Evolutionary conservation across 805 yeast species (phyloP).

Genomic region (Cyberlindnera veronae): DNA sequence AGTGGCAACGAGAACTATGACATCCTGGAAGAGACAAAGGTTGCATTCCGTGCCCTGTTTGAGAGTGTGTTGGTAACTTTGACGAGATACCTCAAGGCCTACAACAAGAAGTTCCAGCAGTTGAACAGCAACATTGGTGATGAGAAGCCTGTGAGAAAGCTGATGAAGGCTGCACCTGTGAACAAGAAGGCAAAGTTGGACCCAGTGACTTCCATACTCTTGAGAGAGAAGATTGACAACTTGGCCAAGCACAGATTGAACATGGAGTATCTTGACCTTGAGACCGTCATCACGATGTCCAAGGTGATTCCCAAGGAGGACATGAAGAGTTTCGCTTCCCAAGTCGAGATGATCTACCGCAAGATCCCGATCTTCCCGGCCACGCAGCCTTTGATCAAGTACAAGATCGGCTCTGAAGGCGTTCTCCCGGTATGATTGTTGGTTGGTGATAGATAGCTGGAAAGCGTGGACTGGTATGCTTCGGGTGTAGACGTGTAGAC

Average conservation of each 20-base stretch:
- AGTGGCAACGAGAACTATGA: conserved; percentile 9
- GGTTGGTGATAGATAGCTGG: too few species aligned
- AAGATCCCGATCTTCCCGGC: conserved; percentile 6
- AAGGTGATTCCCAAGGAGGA: conserved; percentile 4
- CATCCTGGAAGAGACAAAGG: conserved; percentile 2
- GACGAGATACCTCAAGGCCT: conserved; percentile 1
- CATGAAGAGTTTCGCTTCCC: neutral
- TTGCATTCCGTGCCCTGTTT: neutral
- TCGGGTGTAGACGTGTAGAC: too few species aligned
- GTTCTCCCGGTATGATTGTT: too few species aligned
- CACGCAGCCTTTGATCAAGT: neutral
- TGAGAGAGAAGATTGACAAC: conserved; percentile 3
- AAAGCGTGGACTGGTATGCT: too few species aligned
- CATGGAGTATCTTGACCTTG: conserved; percentile 1
- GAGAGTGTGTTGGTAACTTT: neutral
- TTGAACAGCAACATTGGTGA: conserved; percentile 1
- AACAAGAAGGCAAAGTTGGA: conserved; percentile 2
- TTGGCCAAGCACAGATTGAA: conserved; percentile 7
- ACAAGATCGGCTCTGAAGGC: too few species aligned
- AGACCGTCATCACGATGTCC: conserved; percentile 4
- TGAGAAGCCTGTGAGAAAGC: conserved; percentile 7
- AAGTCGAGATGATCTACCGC: conserved; percentile 1
- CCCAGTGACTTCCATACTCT: neutral
- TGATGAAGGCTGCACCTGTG: conserved; percentile 1
- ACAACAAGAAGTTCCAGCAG: conserved; percentile 5